A percentile compares a stretch with the other conserved stretches of the same genome.
phyloP scores from a whole-genome alignment of 768 basidiomycete species.

The Rhodosporidiobolus sp. region DNA sequence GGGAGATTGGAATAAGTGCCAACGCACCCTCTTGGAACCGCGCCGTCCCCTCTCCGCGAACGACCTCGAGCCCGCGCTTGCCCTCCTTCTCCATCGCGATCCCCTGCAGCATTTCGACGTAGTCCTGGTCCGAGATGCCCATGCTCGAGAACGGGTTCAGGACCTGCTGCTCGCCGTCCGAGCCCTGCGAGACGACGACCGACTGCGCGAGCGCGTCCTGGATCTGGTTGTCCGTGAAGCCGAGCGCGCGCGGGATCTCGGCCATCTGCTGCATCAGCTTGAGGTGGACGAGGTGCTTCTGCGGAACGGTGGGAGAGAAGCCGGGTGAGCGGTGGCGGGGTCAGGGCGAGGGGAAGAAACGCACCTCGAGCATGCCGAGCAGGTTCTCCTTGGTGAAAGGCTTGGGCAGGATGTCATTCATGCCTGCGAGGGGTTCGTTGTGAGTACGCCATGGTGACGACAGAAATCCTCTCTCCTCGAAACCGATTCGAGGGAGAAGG shows the following conservation, averaged over 20 bases:
- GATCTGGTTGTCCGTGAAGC: conserved; percentile 56
- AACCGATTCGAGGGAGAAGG: too few relatives aligned
- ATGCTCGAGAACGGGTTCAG: conserved; percentile 80
- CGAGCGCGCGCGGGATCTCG: conserved; percentile 62
- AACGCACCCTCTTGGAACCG: conserved; percentile 53
- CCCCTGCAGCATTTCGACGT: conserved; percentile 70
- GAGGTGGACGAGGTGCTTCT: conserved; percentile 79
- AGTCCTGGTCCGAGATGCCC: conserved; percentile 86
- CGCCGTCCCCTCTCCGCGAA: conserved; percentile 48
- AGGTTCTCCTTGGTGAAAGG: conserved; percentile 94
- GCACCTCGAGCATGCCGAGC: conserved; percentile 84
- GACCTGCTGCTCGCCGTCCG: conserved; percentile 16
- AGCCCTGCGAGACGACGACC: conserved; percentile 11
- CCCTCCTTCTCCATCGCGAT: conserved; percentile 56
- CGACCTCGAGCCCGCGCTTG: conserved; percentile 44
- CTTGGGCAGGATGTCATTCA: conserved; percentile 96
- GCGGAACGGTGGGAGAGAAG: conserved; percentile 9
- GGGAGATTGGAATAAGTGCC: not conserved
- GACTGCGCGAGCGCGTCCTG: conserved; percentile 46
- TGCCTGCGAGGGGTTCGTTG: conserved; percentile 54
- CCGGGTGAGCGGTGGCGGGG: not conserved
- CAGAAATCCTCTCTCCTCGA: not conserved
- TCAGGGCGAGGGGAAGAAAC: conserved; percentile 1
- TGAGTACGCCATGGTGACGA: not conserved
- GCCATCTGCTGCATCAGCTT: conserved; percentile 79